Evolutionary conservation across 2,329 filamentous ascomycete species (phyloP).

Genomic region (Aspergillus versicolor): DNA sequence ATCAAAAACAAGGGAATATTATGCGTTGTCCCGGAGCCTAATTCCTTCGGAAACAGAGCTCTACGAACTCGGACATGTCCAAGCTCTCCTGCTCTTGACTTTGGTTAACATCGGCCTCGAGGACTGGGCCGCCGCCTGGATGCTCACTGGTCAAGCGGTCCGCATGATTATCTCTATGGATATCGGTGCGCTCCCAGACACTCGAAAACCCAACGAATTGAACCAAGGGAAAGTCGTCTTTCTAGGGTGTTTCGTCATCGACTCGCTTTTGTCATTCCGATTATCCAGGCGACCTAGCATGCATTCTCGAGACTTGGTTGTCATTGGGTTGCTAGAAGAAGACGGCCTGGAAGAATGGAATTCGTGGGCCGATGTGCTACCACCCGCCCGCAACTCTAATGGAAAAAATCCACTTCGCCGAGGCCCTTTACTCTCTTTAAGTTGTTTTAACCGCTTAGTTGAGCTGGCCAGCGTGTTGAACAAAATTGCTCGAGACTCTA

Average conservation of each 20-base stretch:
- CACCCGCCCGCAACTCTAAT: constrained; percentile 29
- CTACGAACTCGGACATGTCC: constrained; percentile 44
- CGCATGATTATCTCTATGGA: constrained; percentile 47
- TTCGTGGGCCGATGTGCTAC: constrained; percentile 59
- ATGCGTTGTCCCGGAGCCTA: constrained; percentile 34
- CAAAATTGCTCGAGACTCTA: constrained; percentile 33
- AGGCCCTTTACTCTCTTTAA: constrained; percentile 47
- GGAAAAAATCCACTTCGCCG: constrained; percentile 30
- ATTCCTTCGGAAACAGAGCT: constrained; percentile 42
- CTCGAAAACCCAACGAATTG: constrained; percentile 30
- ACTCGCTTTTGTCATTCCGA: constrained; percentile 52
- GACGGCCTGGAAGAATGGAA: constrained; percentile 74
- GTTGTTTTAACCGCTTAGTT: constrained; percentile 55
- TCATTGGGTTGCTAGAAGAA: constrained; percentile 57
- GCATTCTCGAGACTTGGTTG: constrained; percentile 46
- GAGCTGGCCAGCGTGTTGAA: constrained; percentile 40
- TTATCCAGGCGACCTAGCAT: constrained; percentile 49
- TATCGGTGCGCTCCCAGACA: constrained; percentile 27
- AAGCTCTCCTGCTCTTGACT: constrained; percentile 46
- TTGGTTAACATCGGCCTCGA: constrained; percentile 51
- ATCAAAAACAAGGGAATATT: constrained; percentile 34
- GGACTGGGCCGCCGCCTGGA: constrained; percentile 52
- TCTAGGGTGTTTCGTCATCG: constrained; percentile 55
- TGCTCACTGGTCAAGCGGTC: constrained; percentile 53
- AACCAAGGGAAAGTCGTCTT: constrained; percentile 45